These are phyloP conservation scores for Linnemannia elongata DNA, from an alignment of 192 early-diverging fungal species.

Conservation along the genomic window DNA sequence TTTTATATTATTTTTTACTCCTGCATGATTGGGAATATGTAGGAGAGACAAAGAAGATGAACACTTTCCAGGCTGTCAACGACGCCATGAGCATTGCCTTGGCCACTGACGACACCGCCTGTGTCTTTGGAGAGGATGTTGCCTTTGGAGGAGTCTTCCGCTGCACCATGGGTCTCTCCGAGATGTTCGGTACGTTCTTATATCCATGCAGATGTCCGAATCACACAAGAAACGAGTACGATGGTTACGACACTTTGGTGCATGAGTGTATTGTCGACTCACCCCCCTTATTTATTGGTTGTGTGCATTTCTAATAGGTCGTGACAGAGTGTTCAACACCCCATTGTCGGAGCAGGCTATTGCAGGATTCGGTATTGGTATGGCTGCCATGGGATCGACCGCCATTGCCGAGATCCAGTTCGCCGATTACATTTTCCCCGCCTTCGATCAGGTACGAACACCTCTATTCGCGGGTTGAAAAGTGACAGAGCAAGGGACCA, in stretches of 20 bases:
- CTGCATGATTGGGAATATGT: neutral
- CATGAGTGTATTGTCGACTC: neutral
- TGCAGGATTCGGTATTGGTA: constrained; percentile 94
- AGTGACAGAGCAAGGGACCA: neutral
- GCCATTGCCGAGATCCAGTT: constrained; percentile 99
- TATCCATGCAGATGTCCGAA: neutral
- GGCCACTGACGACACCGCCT: constrained; percentile 87
- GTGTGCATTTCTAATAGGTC: constrained; percentile 49
- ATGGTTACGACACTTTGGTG: neutral
- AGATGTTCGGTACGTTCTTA: constrained; percentile 81
- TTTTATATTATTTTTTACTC: neutral
- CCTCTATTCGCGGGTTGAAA: neutral
- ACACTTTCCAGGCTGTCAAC: constrained; percentile 95
- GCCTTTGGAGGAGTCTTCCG: constrained; percentile 98
- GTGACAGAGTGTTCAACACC: constrained; percentile 96
- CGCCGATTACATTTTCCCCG: constrained; percentile 98
- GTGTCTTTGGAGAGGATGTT: constrained; percentile 98
- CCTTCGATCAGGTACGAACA: constrained; percentile 89
- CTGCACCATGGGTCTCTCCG: constrained; percentile 90
- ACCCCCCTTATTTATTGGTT: neutral
- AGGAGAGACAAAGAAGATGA: constrained; percentile 90
- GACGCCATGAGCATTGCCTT: constrained; percentile 93
- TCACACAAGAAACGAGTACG: neutral
- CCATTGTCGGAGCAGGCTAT: constrained; percentile 97
- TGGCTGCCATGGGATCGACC: constrained; percentile 94